Base-by-base conservation (phyloP, 768 basidiomycete genomes). In the Aureoboletus auriporus region DNA sequence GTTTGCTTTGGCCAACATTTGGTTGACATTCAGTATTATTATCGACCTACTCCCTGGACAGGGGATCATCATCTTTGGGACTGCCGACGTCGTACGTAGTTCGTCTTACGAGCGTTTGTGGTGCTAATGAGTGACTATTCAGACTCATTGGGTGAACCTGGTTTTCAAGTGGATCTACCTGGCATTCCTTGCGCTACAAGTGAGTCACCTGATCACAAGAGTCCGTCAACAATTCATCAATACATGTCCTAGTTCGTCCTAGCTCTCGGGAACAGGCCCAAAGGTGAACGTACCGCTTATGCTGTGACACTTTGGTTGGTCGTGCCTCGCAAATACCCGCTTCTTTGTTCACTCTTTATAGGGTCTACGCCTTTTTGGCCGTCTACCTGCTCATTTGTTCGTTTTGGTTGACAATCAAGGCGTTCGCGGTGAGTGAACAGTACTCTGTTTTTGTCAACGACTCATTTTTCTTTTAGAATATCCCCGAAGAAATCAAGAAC, bases 21-120 rank as follows among this genome's bases (percentile, higher is more conserved):
- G 91, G 90, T 72, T 96, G 49, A 94, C 89, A n/a, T 95, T 95
- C 76, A 84, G 84, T 52, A 94, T 95, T 69, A 91, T 95, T 66
- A 90, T 95, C 75, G 83, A 93, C 59, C 78, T 96, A 36, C 75
- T 93, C 12, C 87, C 88, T 49, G 44, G 73, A 65, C 59, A 67
- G 30, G 9, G 50, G 0, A 75, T 82, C 49, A 52, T 72, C 39
- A 70, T 93, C 44, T 96, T 96, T 54, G 91, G 89, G 37, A 93
- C 82, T 28, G 69, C 61, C 0, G 71, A 61, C 6, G 65, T 91
- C 16, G 92, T 94, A 61, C 49, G 89, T 42, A 20, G 26, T 71
- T n/a, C 26, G 26, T 30, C 43, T 23, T 33, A 31, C 26, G 12
- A 11, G 17, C 35, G 10, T 37, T 28, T 17, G 13, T 28, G 5